phyloP scores from a whole-genome alignment of 768 basidiomycete genomes.

The Tulasnella sp. region DNA sequence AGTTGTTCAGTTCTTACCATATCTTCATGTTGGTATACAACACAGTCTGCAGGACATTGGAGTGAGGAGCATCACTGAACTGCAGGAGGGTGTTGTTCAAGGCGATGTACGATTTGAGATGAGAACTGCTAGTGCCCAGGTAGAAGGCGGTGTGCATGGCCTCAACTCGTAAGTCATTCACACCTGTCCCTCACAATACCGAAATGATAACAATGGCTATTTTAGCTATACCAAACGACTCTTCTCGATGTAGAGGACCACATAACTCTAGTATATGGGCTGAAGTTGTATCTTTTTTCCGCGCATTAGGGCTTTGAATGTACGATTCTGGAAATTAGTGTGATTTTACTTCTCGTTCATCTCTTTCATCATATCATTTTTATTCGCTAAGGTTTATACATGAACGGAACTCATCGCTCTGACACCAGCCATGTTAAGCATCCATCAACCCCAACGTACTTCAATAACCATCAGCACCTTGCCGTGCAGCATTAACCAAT shows the following conservation, averaged over 20 bases:
- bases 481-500: conserved; percentile 1
- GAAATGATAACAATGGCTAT: background rate
- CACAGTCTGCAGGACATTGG: conserved; percentile 94
- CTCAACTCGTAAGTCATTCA: conserved; percentile 66
- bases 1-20: conserved; percentile 83
- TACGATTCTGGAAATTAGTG: too few species aligned
- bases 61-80: conserved; percentile 47
- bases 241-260: too few species aligned
- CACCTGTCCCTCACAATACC: background rate
- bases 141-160: conserved; percentile 93
- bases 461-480: conserved; percentile 2
- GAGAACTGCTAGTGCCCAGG: conserved; percentile 86
- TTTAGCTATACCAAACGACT: conserved; percentile 46
- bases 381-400: too few species aligned
- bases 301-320: too few species aligned
- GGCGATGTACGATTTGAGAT: conserved; percentile 80
- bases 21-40: conserved; percentile 67
- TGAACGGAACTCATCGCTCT: too few species aligned
- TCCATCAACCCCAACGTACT: too few species aligned
- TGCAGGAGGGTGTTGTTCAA: conserved; percentile 49
- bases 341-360: too few species aligned
- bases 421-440: too few species aligned
- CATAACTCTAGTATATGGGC: too few species aligned
- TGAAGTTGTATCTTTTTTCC: too few species aligned
- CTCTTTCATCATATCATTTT: too few species aligned